Percentiles rank a stretch among this genome's conserved stretches.
Conservation (phyloP, 345 rosid genomes). For the Anacardium occidentale region DNA sequence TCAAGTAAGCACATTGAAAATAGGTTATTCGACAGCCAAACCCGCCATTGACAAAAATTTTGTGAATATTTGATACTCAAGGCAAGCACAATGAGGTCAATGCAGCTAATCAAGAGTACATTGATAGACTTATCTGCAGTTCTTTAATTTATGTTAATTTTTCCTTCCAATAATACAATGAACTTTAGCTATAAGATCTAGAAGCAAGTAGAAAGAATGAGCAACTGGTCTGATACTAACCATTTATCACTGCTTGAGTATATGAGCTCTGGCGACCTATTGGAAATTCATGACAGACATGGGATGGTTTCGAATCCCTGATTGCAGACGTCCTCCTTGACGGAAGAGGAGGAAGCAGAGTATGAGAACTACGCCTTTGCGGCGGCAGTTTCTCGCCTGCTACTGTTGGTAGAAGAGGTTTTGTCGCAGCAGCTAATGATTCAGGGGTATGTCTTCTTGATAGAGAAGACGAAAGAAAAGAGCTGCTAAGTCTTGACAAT, state of each 20-base stretch:
- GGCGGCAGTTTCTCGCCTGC: conserved; percentile 35
- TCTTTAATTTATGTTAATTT: too few species aligned
- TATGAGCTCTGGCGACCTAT: conserved; percentile 62
- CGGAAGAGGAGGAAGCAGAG: conserved; percentile 44
- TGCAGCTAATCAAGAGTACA: too few species aligned
- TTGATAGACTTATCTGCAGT: too few species aligned
- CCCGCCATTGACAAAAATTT: background rate
- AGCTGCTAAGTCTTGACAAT: conserved; percentile 58
- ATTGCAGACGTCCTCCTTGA: conserved; percentile 37
- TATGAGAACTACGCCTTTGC: conserved; percentile 47
- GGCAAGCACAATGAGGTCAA: too few species aligned
- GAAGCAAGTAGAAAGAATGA: background rate
- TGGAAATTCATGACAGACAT: conserved; percentile 51
- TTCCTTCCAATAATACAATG: background rate
- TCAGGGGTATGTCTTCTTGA: conserved; percentile 71
- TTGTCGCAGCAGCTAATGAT: conserved; percentile 39
- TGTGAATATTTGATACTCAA: background rate
- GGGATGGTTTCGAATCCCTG: conserved; percentile 42
- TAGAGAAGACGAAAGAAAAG: conserved; percentile 56
- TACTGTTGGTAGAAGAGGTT: conserved; percentile 50
- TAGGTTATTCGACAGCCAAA: background rate
- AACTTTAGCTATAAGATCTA: background rate
- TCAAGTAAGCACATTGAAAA: background rate
- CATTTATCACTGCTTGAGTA: conserved; percentile 81
- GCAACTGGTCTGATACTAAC: conserved; percentile 36